Evolutionary conservation across 2,329 filamentous ascomycete species (phyloP), one percentile per base, ranked within the genome.

Genomic region (Talaromyces sp.): DNA sequence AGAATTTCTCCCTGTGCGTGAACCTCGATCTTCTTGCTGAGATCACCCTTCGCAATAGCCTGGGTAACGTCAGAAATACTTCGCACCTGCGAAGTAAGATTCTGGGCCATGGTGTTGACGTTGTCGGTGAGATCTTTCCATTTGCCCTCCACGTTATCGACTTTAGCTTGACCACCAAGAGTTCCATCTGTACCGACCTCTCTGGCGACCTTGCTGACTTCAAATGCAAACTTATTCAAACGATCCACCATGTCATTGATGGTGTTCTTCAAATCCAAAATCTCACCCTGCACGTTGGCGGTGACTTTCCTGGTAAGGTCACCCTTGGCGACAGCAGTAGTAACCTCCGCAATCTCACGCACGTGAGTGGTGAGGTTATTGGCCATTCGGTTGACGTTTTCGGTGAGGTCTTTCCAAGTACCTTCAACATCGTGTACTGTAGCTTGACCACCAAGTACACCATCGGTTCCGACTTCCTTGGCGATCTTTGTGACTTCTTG

Each of bases 301-400:
- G 92, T 89, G 74, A 97, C 96, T 81, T 97, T 97, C 81, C 93
- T 91, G 68, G 91, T 95, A 67, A 97, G 82, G 79, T 97, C 93
- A 73, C 93, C 93, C 76, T 89, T 90, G 62, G 93, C 93, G 66
- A 97, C 93, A 65, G 93, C 93, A 1, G 93, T 96, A 2, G 93
- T 97, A 61, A 97, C 93, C 74, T 93, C 91, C 68, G 93, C 94
- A 70, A 97, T 97, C 78, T 97, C 93, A 80, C 93, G 90, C 74
- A 97, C 93, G 81, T 97, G 93, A 10, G 94, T 95, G 1, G 93
- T 97, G 70, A 97, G 82, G 78, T 97, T 97, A 84, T 93, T 94
- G 73, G 93, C 93, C 93, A 97, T 97, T 72, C 92, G 89, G 79
- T 97, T 97, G 78, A 97, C 93, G 67, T 92, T 93, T 74, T 93